Evolutionary conservation across 345 rosid genomes (phyloP).

Genomic region (Eucalyptus cloeziana): DNA sequence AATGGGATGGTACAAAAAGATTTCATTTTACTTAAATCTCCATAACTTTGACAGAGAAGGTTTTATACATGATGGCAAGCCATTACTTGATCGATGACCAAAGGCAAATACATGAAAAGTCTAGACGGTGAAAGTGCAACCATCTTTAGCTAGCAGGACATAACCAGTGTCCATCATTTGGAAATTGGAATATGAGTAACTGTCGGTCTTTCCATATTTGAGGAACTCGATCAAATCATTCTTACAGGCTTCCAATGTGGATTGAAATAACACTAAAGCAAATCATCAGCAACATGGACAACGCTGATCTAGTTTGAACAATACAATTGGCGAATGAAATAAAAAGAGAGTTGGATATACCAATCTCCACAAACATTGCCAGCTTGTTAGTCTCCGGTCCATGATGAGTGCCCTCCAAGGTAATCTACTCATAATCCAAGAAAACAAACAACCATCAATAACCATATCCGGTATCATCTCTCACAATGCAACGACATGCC

Average conservation of each 20-base stretch:
- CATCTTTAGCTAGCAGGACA: not conserved
- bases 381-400: conserved; percentile 80
- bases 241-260: not conserved
- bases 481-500: not conserved
- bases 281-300: not conserved
- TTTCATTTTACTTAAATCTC: not conserved
- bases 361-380: conserved; percentile 87
- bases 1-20: not conserved
- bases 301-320: not conserved
- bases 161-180: not conserved
- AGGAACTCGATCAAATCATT: not conserved
- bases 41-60: not conserved
- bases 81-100: not conserved
- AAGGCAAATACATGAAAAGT: not conserved
- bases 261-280: not conserved
- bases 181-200: not conserved
- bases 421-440: conserved; percentile 29
- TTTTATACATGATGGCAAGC: not conserved
- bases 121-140: not conserved
- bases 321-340: not conserved
- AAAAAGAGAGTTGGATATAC: conserved; percentile 6
- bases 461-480: not conserved
- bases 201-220: not conserved
- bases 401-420: conserved; percentile 94
- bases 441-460: not conserved